Evolutionary conservation across 768 basidiomycete species (phyloP), one percentile per base, ranked within the genome.

Genomic region (Xerocomellus dryophilus): DNA sequence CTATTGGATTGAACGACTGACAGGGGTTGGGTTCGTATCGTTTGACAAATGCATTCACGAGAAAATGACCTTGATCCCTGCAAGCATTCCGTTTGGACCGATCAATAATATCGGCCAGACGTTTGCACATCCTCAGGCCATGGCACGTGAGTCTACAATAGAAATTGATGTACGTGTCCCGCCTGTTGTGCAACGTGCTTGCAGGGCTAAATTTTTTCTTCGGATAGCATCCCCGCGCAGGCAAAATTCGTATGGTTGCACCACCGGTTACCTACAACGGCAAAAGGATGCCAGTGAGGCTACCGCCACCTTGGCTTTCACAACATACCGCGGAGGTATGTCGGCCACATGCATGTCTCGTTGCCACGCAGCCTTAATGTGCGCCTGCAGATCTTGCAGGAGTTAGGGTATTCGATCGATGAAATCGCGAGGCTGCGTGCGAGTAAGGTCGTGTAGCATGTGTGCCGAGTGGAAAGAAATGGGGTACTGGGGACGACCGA

Each of bases 31-130:
- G 86, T 92, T 67, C 50, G 82, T 72, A n/a, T 43, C 50, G 21
- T 47, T 47, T 39, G 20, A 6, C 50, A 46, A 50, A 42, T 50
- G 43, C 43, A 27, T 60, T 56, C 40, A 44, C 42, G 44, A 23
- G 29, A 48, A n/a, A 43, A 32, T 54, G 41, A 64, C 51, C 34
- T 47, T 49, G 23, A 54, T 50, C 59, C 18, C 40, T 23, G 18
- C 32, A 43, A 90, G 88, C 11, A 83, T 93, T 23, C 90, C 91
- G 7, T 86, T 88, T 70, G 90, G 89, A 29, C 95, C 95, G 17
- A 96, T 98, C 74, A 97, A 97, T 68, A 87, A 91, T 61, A 91
- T 98, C 55, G 66, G 79, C 54, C 84, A 93, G 69, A 93, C 95
- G 4, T 98, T 97, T 64, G 81, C 83, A 32, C 95, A 97, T 70